phyloP scores from a whole-genome alignment of 352 stramenopile species.

The Albugo laibachii region DNA sequence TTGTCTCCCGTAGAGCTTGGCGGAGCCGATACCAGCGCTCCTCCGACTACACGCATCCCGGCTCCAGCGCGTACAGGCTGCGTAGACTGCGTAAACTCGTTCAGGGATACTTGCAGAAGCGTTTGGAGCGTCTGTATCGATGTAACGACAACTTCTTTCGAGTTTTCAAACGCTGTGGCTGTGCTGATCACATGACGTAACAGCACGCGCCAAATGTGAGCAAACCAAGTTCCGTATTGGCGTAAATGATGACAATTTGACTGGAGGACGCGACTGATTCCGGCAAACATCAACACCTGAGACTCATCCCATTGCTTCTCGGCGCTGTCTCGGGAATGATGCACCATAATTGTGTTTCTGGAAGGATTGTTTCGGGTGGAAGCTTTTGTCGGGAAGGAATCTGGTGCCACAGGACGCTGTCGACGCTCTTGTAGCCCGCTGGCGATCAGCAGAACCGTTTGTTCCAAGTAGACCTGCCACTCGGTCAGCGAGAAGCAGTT shows the following conservation, averaged over 20 bases:
- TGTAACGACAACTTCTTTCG: slow-evolving; percentile 63
- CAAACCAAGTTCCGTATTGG: slow-evolving; percentile 36
- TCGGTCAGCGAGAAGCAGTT: slow-evolving; percentile 76
- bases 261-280: slow-evolving; percentile 85
- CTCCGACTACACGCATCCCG: slow-evolving; percentile 81
- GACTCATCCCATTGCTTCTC: slow-evolving; percentile 96
- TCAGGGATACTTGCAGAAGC: slow-evolving; percentile 61
- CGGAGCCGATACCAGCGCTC: slow-evolving; percentile 34
- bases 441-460: slow-evolving; percentile 85
- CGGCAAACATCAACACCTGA: slow-evolving; percentile 85
- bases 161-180: slow-evolving; percentile 14
- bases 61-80: slow-evolving; percentile 61
- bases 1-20: not conserved
- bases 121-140: slow-evolving; percentile 59
- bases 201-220: slow-evolving; percentile 34
- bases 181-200: slow-evolving; percentile 38
- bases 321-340: slow-evolving; percentile 89
- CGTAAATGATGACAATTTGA: slow-evolving; percentile 57
- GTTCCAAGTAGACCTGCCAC: slow-evolving; percentile 87
- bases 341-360: slow-evolving; percentile 51
- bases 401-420: not conserved
- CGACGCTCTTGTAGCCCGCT: slow-evolving; percentile 28
- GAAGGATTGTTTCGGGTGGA: not conserved
- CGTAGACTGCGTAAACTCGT: slow-evolving; percentile 34
- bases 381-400: too few species aligned